Percentiles rank a stretch among this genome's conserved stretches.
Evolutionary conservation across 2,329 filamentous ascomycete genomes (phyloP).

Genomic region (Clarireedia sp.): DNA sequence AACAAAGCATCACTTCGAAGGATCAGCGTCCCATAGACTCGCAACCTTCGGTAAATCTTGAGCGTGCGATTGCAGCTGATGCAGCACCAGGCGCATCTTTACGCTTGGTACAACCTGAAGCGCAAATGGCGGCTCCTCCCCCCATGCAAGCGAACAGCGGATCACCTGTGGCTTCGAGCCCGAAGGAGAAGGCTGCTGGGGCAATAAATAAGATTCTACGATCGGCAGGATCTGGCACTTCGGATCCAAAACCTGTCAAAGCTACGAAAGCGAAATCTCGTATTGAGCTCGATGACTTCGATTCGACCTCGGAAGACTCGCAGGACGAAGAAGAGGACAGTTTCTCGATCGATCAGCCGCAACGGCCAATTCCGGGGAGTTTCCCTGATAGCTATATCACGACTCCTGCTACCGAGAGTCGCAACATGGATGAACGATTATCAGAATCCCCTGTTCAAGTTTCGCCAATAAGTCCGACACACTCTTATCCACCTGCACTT

Average conservation of each 20-base stretch:
- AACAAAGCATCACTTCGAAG: constrained; percentile 14
- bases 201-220: constrained; percentile 37
- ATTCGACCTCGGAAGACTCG: constrained; percentile 36
- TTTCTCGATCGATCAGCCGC: constrained; percentile 19
- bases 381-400: constrained; percentile 29
- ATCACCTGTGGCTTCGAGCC: constrained; percentile 31
- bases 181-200: constrained; percentile 34
- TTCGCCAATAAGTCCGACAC: constrained; percentile 45
- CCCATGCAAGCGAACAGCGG: constrained; percentile 22
- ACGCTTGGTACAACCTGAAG: constrained; percentile 26
- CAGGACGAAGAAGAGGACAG: constrained; percentile 27
- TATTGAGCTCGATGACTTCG: constrained; percentile 63
- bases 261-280: constrained; percentile 52
- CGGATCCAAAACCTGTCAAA: constrained; percentile 47
- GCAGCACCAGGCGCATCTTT: constrained; percentile 25
- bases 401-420: constrained; percentile 27
- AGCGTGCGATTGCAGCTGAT: constrained; percentile 21
- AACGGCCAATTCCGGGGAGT: constrained; percentile 28
- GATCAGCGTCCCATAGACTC: constrained; percentile 21
- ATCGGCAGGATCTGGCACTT: constrained; percentile 32
- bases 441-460: constrained; percentile 64
- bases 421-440: constrained; percentile 37
- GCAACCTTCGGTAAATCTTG: constrained; percentile 21
- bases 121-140: constrained; percentile 18
- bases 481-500: constrained; percentile 54